phyloP scores from a whole-genome alignment of 164 flowering plant species.

The Akebia trifoliata region DNA sequence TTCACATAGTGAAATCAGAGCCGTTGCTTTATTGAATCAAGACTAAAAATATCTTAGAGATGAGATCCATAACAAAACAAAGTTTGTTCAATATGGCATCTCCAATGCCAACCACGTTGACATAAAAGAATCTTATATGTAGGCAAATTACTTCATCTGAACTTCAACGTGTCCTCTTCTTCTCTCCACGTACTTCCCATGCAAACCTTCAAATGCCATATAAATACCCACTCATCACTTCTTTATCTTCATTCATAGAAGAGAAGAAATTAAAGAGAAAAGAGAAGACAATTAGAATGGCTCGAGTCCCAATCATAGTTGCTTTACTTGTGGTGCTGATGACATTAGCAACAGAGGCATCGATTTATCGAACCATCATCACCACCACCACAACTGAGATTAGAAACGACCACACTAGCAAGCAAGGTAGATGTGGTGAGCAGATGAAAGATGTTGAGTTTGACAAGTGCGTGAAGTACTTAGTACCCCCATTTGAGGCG shows the following conservation, averaged over 20 bases:
- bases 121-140: neutral
- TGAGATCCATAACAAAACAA: neutral
- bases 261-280: neutral
- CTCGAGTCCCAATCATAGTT: neutral
- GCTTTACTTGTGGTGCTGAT: neutral
- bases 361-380: neutral
- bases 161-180: neutral
- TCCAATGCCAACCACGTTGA: neutral
- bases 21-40: no score
- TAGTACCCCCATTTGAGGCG: neutral
- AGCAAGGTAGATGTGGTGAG: neutral
- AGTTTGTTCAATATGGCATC: conserved; percentile 4
- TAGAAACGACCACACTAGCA: no score
- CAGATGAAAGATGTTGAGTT: neutral
- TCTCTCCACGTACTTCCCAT: conserved; percentile 4
- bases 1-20: no score
- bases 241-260: neutral
- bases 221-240: neutral
- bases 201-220: neutral
- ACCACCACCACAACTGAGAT: neutral
- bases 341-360: neutral
- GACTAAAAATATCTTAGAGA: no score
- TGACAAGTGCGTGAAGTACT: neutral
- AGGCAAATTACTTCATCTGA: neutral
- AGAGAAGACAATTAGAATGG: neutral